Conservation (phyloP, 768 basidiomycete species). For the Trametes maxima region DNA sequence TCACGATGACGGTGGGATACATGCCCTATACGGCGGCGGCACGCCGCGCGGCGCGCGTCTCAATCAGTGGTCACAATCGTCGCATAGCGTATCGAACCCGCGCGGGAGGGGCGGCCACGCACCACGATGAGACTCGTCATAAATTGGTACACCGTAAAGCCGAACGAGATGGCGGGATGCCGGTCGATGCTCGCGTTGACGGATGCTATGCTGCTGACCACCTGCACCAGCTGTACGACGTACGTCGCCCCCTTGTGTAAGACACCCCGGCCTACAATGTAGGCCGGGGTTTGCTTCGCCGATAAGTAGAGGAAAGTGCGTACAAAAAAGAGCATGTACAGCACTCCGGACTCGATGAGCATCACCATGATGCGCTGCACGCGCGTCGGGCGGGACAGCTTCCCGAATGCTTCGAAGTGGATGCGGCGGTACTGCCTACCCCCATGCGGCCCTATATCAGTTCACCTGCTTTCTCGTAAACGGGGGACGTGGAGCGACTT, state of each 20-base stretch:
- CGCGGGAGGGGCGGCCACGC: too few species aligned
- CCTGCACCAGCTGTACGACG: slow-evolving; percentile 8
- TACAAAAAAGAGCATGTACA: slow-evolving; percentile 32
- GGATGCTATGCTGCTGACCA: neutral
- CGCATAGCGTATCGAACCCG: too few species aligned
- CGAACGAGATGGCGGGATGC: slow-evolving; percentile 16
- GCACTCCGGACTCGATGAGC: slow-evolving; percentile 28
- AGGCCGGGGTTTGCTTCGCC: too few species aligned
- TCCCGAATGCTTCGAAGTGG: slow-evolving; percentile 1
- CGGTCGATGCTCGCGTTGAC: slow-evolving; percentile 13
- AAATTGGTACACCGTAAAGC: slow-evolving; percentile 20
- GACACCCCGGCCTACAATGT: too few species aligned
- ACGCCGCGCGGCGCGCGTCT: neutral
- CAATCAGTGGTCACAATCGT: neutral
- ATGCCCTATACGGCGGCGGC: slow-evolving; percentile 27
- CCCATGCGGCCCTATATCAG: too few species aligned
- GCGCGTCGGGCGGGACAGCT: slow-evolving; percentile 11
- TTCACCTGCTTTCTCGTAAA: too few species aligned
- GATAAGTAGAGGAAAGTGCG: too few species aligned
- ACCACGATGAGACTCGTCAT: slow-evolving; percentile 28
- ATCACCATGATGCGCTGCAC: slow-evolving; percentile 22
- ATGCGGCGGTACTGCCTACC: slow-evolving; percentile 6
- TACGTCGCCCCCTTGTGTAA: too few species aligned
- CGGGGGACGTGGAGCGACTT: too few species aligned
- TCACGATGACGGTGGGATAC: slow-evolving; percentile 27